Evolutionary conservation across 2,329 filamentous ascomycete genomes (phyloP), one percentile per base, ranked within the genome.

Genomic region (Phoma sp.): DNA sequence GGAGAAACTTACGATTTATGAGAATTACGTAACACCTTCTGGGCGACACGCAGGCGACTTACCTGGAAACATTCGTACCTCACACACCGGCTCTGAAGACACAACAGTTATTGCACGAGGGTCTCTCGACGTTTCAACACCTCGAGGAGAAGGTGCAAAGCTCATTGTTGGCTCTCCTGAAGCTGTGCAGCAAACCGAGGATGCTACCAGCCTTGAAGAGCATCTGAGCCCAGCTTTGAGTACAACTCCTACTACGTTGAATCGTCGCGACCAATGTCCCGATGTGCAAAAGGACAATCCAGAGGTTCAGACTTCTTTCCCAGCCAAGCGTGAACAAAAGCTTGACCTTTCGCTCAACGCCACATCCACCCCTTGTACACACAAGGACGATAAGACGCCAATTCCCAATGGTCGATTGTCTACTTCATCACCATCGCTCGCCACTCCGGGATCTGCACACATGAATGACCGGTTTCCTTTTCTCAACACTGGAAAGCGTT

Each of bases 401-500:
- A 53, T 43, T 4, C 36, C 41, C 0, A 58, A 47, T 51, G 27
- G 56, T 21, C 25, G 36, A 25, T 53, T 62, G 17, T 55, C 62
- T 43, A 22, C 40, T 9, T 47, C 65, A 17, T 54, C 52, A 10
- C 45, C 51, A 3, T 6, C 43, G 2, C 24, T 51, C 24, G 64
- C 65, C 9, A 70, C 57, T 4, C 67, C 63, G 2, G 59, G 55
- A 13, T 73, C 73, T 2, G 71, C 73, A 40, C 69, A 70, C 31
- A 80, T 80, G 77, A 80, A 80, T 33, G 78, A 79, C 15, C 74
- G 77, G 0, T 80, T 78, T 50, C 76, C 78, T 0, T 73, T 71
- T 38, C 68, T 80, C n/a, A 62, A 74, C 6, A 74, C 70, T 2
- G 68, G 68, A 17, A 70, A 74, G 24, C 59, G 62, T 2, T 64